phyloP scores from a whole-genome alignment of 2,329 filamentous ascomycete species.

The Fusarium albidum region DNA sequence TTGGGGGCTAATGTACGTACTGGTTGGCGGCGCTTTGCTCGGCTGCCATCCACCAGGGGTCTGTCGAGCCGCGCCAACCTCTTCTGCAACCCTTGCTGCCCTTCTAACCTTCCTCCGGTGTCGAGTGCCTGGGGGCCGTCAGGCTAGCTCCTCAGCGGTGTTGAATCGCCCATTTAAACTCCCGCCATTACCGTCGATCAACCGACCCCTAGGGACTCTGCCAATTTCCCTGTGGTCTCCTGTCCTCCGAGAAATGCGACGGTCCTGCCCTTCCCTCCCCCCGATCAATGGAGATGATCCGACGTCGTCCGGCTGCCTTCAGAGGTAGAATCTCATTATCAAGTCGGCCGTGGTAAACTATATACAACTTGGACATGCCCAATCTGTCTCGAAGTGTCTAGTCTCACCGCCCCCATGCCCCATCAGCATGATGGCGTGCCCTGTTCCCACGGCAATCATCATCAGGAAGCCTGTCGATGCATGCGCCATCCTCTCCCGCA shows the following conservation, averaged over 20 bases:
- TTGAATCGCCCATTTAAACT: slow-evolving; percentile 16
- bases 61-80: slow-evolving; percentile 26
- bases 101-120: background rate
- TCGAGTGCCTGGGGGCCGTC: background rate
- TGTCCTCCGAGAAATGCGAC: no score
- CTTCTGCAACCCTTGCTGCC: background rate
- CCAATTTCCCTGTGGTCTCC: background rate
- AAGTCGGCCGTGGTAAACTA: no score
- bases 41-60: slow-evolving; percentile 20
- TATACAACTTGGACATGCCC: no score
- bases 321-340: no score
- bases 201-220: slow-evolving; percentile 4
- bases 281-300: no score
- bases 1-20: slow-evolving; percentile 3
- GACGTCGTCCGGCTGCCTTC: no score
- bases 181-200: slow-evolving; percentile 31
- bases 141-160: slow-evolving; percentile 9
- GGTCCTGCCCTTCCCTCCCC: no score
- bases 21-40: slow-evolving; percentile 32
- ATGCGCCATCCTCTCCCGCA: slow-evolving; percentile 17
- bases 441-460: slow-evolving; percentile 21
- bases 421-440: background rate
- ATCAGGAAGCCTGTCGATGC: slow-evolving; percentile 2
- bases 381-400: no score
- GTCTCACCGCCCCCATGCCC: no score